Conservation (phyloP, 768 basidiomycete genomes). For the Hortiboletus flavorubellus region DNA sequence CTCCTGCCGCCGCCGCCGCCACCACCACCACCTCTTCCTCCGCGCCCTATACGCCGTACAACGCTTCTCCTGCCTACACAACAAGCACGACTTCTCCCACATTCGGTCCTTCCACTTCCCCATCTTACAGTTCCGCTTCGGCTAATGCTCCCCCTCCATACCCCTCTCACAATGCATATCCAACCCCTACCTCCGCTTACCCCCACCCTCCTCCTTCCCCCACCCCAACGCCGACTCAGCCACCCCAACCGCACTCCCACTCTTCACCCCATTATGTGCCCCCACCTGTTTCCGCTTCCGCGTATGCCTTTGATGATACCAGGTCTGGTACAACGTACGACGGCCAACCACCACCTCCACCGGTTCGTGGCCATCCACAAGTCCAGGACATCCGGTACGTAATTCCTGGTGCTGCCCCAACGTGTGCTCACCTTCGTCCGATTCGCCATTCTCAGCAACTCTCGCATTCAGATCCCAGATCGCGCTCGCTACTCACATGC, state of each 20-base stretch:
- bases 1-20: conserved; percentile 19
- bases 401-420: background rate
- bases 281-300: conserved; percentile 17
- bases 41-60: conserved; percentile 21
- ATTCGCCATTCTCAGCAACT: conserved; percentile 20
- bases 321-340: conserved; percentile 19
- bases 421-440: conserved; percentile 2
- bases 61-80: conserved; percentile 17
- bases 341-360: conserved; percentile 7
- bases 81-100: conserved; percentile 23
- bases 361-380: conserved; percentile 20
- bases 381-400: conserved; percentile 24
- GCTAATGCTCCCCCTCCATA: conserved; percentile 14
- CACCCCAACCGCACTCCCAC: conserved; percentile 18
- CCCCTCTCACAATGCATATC: conserved; percentile 17
- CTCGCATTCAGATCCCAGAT: conserved; percentile 21
- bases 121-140: conserved; percentile 13
- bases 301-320: conserved; percentile 22
- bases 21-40: too few species aligned
- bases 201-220: conserved; percentile 29
- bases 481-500: conserved; percentile 19
- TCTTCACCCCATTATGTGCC: conserved; percentile 22
- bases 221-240: conserved; percentile 30
- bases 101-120: conserved; percentile 21
- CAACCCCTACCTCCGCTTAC: conserved; percentile 28